These are phyloP conservation scores for Sporothrix inflata DNA, from an alignment of 2,329 filamentous ascomycete genomes.

Conservation along the genomic window DNA sequence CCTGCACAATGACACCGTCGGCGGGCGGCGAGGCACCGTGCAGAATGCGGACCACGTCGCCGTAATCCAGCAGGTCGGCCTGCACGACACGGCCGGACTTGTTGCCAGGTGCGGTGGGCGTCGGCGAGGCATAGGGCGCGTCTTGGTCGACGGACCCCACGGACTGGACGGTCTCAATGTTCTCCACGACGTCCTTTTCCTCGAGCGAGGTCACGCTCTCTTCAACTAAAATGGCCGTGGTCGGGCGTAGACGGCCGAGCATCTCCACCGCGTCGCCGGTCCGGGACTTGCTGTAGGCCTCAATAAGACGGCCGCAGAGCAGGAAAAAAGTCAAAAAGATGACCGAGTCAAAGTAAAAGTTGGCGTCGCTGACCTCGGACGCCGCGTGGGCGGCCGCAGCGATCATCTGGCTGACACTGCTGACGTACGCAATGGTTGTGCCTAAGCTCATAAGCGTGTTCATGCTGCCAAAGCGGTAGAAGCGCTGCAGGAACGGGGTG, in stretches of 20 bases:
- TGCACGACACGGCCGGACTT: slow-evolving; percentile 42
- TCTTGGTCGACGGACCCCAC: not conserved
- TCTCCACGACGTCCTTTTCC: slow-evolving; percentile 39
- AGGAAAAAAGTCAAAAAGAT: slow-evolving; percentile 91
- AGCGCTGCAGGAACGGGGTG: slow-evolving; percentile 72
- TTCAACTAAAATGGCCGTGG: slow-evolving; percentile 71
- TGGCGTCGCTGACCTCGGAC: slow-evolving; percentile 49
- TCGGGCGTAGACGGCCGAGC: slow-evolving; percentile 76
- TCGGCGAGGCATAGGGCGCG: no score
- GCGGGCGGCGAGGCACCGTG: slow-evolving; percentile 83
- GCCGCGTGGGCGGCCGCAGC: slow-evolving; percentile 55
- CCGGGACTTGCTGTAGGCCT: slow-evolving; percentile 89
- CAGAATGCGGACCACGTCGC: slow-evolving; percentile 73
- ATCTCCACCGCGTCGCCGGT: slow-evolving; percentile 84
- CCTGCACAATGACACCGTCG: slow-evolving; percentile 70
- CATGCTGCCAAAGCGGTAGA: slow-evolving; percentile 96
- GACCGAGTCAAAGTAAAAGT: slow-evolving; percentile 88
- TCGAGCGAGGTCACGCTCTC: slow-evolving; percentile 36
- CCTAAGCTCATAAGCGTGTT: slow-evolving; percentile 90
- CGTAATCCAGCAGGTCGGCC: slow-evolving; percentile 74
- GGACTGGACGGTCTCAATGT: slow-evolving; percentile 35
- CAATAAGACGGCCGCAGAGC: slow-evolving; percentile 72
- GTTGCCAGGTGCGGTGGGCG: not conserved
- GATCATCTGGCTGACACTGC: slow-evolving; percentile 78
- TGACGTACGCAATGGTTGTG: slow-evolving; percentile 83